Percentiles rank a stretch among this genome's conserved stretches.
Conservation (phyloP, 176 grass and related monocot genomes). For the Oryza meyeriana region DNA sequence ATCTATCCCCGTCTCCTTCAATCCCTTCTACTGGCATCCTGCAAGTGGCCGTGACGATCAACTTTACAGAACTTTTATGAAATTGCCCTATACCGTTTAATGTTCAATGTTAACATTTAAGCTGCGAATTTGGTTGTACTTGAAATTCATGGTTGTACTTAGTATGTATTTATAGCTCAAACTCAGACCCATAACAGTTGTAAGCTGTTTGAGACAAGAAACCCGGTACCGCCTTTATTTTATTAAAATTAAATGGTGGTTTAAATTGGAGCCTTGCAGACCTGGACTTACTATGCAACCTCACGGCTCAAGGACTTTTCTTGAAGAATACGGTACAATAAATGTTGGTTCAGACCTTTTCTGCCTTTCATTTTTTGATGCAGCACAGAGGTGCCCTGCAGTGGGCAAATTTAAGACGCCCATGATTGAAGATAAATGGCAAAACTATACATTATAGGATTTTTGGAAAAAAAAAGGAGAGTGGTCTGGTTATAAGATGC, state of each 20-base stretch:
- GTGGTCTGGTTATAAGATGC: background rate
- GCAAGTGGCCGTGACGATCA: background rate
- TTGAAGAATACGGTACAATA: background rate
- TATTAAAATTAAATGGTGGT: background rate
- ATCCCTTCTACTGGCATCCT: background rate
- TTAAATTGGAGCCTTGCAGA: background rate
- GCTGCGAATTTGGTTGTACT: background rate
- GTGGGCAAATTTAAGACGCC: background rate
- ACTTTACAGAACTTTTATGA: background rate
- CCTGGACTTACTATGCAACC: background rate
- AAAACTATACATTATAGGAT: background rate
- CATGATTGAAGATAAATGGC: background rate
- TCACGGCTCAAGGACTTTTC: background rate
- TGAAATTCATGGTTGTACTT: background rate
- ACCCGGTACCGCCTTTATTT: background rate
- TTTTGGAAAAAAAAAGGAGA: background rate
- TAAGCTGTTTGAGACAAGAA: background rate
- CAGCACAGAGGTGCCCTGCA: background rate
- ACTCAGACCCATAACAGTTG: background rate
- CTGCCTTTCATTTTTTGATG: background rate
- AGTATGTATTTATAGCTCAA: background rate
- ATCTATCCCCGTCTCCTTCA: background rate
- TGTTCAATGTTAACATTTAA: slow-evolving; percentile 1
- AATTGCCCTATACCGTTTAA: background rate
- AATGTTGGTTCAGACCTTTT: background rate